A percentile compares a stretch with the other conserved stretches of the same genome.
phyloP scores from a whole-genome alignment of 2,329 filamentous ascomycete species.

The Fusarium subglutinans region DNA sequence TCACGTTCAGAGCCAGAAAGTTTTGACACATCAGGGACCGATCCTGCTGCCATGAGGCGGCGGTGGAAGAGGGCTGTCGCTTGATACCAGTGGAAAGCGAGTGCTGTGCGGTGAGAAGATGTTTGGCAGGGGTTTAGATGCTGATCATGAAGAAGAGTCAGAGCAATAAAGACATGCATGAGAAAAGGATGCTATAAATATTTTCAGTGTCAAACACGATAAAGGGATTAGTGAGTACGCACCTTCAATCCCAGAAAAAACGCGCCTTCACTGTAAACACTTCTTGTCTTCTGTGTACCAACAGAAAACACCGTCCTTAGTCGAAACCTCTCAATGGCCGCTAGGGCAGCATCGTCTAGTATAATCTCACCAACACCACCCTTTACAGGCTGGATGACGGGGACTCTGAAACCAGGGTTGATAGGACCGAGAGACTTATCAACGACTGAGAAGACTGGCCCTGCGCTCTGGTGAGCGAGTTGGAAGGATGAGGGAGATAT shows the following conservation, averaged over 20 bases:
- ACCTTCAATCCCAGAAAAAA: slow-evolving; percentile 53
- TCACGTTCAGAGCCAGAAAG: slow-evolving; percentile 54
- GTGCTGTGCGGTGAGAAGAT: slow-evolving; percentile 43
- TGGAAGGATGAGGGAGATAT: slow-evolving; percentile 33
- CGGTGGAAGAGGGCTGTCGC: slow-evolving; percentile 58
- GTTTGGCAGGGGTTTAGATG: slow-evolving; percentile 44
- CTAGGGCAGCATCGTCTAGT: slow-evolving; percentile 46
- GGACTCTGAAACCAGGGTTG: slow-evolving; percentile 33
- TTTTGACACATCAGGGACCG: slow-evolving; percentile 35
- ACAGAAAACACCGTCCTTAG: slow-evolving; percentile 54
- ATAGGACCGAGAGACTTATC: slow-evolving; percentile 17
- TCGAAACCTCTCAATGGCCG: slow-evolving; percentile 54
- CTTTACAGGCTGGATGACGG: slow-evolving; percentile 36
- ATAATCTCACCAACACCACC: slow-evolving; percentile 39
- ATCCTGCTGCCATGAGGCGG: slow-evolving; percentile 49
- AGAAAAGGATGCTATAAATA: slow-evolving; percentile 58
- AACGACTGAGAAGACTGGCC: slow-evolving; percentile 14
- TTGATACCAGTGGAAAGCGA: slow-evolving; percentile 58
- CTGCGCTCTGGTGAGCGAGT: slow-evolving; percentile 28
- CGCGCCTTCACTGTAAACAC: slow-evolving; percentile 49
- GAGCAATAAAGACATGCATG: slow-evolving; percentile 62
- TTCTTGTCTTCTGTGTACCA: slow-evolving; percentile 44
- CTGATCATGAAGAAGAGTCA: slow-evolving; percentile 64
- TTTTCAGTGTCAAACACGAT: background rate
- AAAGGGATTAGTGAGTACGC: background rate